phyloP scores from a whole-genome alignment of 2,329 filamentous ascomycete genomes.

The Emericellopsis atlantica region DNA sequence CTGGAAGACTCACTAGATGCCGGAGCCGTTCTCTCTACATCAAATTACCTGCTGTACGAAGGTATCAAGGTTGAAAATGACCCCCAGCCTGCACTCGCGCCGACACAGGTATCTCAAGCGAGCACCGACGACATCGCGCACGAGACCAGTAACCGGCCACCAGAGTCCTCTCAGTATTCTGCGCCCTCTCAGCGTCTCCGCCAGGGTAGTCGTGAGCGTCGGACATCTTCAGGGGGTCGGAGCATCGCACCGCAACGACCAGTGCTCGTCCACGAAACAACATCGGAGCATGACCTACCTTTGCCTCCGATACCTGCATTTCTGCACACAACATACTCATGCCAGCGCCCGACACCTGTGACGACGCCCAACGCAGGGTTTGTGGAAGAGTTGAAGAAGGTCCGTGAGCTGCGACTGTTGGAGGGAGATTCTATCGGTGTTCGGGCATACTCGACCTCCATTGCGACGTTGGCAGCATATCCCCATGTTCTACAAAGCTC shows the following conservation, averaged over 20 bases:
- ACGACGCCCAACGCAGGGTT: constrained; percentile 64
- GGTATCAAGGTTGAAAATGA: too few species aligned
- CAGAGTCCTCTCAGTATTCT: too few species aligned
- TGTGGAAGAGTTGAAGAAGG: constrained; percentile 59
- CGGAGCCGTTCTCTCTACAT: constrained; percentile 29
- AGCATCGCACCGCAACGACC: constrained; percentile 4
- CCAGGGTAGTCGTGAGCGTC: too few species aligned
- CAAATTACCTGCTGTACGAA: constrained; percentile 38
- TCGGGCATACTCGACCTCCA: constrained; percentile 76
- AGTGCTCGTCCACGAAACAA: constrained; percentile 53
- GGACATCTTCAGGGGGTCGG: too few species aligned
- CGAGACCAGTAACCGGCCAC: too few species aligned
- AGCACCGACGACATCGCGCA: too few species aligned
- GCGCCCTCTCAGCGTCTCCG: too few species aligned
- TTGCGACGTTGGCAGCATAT: constrained; percentile 75
- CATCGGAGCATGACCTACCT: constrained; percentile 60
- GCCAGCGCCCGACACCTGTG: constrained; percentile 62
- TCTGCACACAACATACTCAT: constrained; percentile 54
- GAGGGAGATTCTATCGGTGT: constrained; percentile 67
- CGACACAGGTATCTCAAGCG: too few species aligned
- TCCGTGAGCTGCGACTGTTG: constrained; percentile 58
- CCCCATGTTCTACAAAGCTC: constrained; percentile 35
- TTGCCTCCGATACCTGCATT: constrained; percentile 59
- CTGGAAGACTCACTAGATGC: constrained; percentile 37
- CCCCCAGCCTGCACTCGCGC: too few species aligned